Conservation (phyloP, 1,284 basidiomycete genomes). For the Puccinia novopanici region DNA sequence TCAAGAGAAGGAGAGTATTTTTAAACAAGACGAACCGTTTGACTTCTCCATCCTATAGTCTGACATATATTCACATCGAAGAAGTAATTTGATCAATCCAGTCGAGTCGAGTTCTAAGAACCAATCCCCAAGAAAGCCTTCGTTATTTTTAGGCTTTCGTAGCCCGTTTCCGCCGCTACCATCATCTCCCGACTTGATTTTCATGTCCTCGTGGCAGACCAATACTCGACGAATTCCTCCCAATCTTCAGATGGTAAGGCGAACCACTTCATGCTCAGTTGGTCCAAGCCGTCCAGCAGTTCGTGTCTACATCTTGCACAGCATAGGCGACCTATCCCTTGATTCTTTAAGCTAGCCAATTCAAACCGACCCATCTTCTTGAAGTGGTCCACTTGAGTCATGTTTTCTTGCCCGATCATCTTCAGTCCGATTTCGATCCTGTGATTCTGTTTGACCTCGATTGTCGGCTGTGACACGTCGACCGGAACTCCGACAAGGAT, state of each 20-base stretch:
- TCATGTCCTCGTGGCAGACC: slow-evolving; percentile 42
- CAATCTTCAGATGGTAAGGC: slow-evolving; percentile 29
- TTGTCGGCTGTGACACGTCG: not conserved
- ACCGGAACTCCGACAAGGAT: slow-evolving; percentile 9
- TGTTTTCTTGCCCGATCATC: not conserved
- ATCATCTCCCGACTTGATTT: slow-evolving; percentile 7
- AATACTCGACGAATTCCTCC: slow-evolving; percentile 48
- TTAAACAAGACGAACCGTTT: not conserved
- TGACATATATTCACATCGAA: not conserved
- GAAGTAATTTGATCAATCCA: slow-evolving; percentile 21
- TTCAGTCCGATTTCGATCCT: slow-evolving; percentile 25
- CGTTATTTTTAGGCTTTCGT: slow-evolving; percentile 3
- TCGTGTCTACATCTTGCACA: slow-evolving; percentile 25
- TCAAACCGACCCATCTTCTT: not conserved
- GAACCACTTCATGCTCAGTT: slow-evolving; percentile 14
- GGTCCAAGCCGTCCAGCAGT: slow-evolving; percentile 28
- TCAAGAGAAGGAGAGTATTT: no score
- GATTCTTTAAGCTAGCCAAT: not conserved
- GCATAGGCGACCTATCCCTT: not conserved
- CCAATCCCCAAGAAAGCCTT: slow-evolving; percentile 30
- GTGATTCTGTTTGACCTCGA: not conserved
- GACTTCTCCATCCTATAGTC: slow-evolving; percentile 4
- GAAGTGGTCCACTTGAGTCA: not conserved
- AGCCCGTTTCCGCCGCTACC: not conserved
- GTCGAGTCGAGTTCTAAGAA: slow-evolving; percentile 17